Conservation (phyloP, 768 basidiomycete species). For the Lyophyllum decastes region DNA sequence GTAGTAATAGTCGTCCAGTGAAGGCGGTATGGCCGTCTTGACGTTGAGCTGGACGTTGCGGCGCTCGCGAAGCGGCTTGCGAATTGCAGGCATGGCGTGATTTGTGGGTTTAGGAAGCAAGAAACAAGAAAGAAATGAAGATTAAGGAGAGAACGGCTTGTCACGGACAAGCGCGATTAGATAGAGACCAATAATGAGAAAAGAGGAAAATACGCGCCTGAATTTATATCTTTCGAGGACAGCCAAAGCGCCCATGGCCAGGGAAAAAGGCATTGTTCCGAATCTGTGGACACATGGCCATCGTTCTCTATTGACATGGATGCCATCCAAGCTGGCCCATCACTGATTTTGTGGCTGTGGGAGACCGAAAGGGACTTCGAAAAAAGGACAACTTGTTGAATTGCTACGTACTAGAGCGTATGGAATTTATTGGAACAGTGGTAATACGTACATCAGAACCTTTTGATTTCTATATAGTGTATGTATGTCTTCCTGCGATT, state of each 20-base stretch:
- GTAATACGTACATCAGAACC: constrained; percentile 13
- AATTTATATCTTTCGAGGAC: background rate
- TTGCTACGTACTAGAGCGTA: too few relatives aligned
- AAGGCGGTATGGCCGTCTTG: constrained; percentile 17
- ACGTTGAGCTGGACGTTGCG: constrained; percentile 23
- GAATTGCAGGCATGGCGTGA: constrained; percentile 20
- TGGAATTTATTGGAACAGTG: constrained; percentile 6
- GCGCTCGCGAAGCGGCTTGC: constrained; percentile 26
- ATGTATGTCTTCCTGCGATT: constrained; percentile 14
- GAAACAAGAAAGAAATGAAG: background rate
- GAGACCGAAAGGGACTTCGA: background rate
- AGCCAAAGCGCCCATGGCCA: constrained; percentile 1
- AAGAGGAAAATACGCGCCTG: background rate
- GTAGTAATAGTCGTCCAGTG: background rate
- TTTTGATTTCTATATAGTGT: constrained; percentile 19
- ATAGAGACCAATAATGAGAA: background rate
- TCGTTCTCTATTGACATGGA: background rate
- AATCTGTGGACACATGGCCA: too few relatives aligned
- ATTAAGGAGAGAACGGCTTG: background rate
- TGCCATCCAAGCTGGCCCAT: background rate
- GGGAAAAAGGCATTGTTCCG: background rate
- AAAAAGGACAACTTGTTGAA: too few relatives aligned
- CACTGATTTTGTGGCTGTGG: background rate
- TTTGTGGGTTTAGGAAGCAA: background rate
- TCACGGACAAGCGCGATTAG: background rate